Evolutionary conservation across 345 rosid genomes (phyloP), one percentile per base, ranked within the genome.

Genomic region (Noccaea caerulescens): DNA sequence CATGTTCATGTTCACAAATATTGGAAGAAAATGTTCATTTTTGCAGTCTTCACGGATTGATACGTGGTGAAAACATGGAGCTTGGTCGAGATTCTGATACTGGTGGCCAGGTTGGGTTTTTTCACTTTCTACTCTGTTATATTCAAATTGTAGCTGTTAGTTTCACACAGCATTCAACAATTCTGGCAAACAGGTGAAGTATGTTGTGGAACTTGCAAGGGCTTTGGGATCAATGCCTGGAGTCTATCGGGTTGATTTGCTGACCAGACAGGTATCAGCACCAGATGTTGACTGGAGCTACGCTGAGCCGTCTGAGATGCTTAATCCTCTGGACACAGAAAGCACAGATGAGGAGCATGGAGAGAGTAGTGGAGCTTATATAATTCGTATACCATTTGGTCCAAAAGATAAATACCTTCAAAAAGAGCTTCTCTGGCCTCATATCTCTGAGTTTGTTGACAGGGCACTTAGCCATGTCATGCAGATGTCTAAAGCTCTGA

Each of bases 141-240:
- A 25, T 25, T 13, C 8, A 38, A 8, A 3, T 3, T 46, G 8
- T 36, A 58, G 8, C 23, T 23, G 36, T 37, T 18, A 4, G 45
- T 11, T 68, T 55, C 60, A 33, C 32, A 41, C 63, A 44, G 25
- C 9, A 3, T 55, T 43, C 16, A 34, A 32, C 14, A 10, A n/a
- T 52, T 23, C 12, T 38, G 58, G 9, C 45, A 73, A 63, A 63
- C 80, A 88, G 90, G 88, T 86, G 50, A 86, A 88, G 76, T 86
- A 88, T 73, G 93, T 88, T 27, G 93, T 88, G 77, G 93, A 88
- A 74, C 91, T 88, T 76, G 91, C 91, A 49, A 83, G 91, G 79
- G 91, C 91, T 23, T 76, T 88, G 79, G 91, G 86, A 30, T 72
- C 87, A 70, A 88, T 83, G 89, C 89, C 91, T 5, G 89, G 91